Evolutionary conservation across 192 early-diverging fungal genomes (phyloP), one percentile per base, ranked within the genome.

Genomic region (Entomortierella lignicola): DNA sequence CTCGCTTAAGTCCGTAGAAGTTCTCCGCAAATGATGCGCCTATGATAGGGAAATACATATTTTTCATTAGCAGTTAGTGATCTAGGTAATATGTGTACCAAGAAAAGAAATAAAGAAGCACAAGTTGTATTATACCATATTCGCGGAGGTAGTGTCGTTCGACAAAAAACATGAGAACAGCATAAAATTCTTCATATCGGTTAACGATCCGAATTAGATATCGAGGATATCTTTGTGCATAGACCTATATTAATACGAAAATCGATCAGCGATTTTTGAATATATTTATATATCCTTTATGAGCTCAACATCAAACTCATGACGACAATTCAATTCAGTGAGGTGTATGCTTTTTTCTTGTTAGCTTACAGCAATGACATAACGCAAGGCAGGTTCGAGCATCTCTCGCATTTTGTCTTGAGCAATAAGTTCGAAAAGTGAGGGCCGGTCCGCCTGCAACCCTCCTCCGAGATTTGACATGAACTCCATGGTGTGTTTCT

Each of bases 1-100:
- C 89, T 56, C 96, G 83, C 81, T 94, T 94, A 26, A 93, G 73
- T 6, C 95, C 95, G 81, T 98, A 98, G 84, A 98, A 97, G 81
- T 93, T 91, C 81, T 98, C 96, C n/a, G 94, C 88, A 80, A 95
- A 95, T 15, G 94, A 94, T 0, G 85, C 91, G 54, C 89, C 91
- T 91, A 18, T 25, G 13, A 42, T 10, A 42, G 18, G 44, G 48
- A 13, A 31, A 17, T n/a, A 2, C 18, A 20, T 29, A 25, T 25
- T 21, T 54, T 53, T 58, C 41, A 15, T 2, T 42, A 42, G n/a
- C 15, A 27, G 23, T 13, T 42, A 17, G 54, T 7, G 41, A 47
- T 47, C 39, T 6, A 10, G 39, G 39, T 42, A 42, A n/a, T n/a
- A n/a, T n/a, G n/a, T n/a, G 29, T 43, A 53, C 4, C 30, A 56